Evolutionary conservation across 1,284 basidiomycete species (phyloP).

Genomic region (Ganoderma sinense): DNA sequence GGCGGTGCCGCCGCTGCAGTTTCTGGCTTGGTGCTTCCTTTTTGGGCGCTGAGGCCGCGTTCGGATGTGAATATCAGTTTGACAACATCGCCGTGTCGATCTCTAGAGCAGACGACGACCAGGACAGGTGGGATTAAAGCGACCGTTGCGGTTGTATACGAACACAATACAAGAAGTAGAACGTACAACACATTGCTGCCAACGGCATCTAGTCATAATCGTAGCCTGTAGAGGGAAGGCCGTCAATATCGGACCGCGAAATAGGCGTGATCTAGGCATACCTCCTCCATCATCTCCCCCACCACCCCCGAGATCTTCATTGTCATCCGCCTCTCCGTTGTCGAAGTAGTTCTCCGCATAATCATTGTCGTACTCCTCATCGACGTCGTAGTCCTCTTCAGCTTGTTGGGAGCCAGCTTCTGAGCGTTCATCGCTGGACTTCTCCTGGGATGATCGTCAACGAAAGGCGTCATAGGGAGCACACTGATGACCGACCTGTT

Average conservation of each 20-base stretch:
- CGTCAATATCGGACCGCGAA: neutral
- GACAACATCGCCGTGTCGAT: neutral
- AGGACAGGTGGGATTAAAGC: neutral
- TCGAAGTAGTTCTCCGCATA: slow-evolving; percentile 89
- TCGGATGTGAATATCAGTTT: neutral
- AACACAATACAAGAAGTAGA: neutral
- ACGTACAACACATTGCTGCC: slow-evolving; percentile 2
- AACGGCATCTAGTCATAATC: slow-evolving; percentile 38
- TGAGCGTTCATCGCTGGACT: slow-evolving; percentile 70
- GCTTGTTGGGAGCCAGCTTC: slow-evolving; percentile 66
- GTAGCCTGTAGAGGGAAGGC: slow-evolving; percentile 32
- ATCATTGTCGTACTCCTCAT: slow-evolving; percentile 87
- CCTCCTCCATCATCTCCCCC: slow-evolving; percentile 66
- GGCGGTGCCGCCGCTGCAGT: neutral
- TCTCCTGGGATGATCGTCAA: slow-evolving; percentile 52
- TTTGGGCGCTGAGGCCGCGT: neutral
- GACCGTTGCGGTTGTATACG: slow-evolving; percentile 2
- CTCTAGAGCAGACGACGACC: no score
- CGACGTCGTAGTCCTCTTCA: slow-evolving; percentile 81
- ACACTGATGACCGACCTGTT: slow-evolving; percentile 50
- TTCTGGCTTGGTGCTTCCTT: neutral
- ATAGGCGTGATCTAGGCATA: slow-evolving; percentile 16
- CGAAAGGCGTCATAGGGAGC: slow-evolving; percentile 7
- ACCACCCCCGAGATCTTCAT: slow-evolving; percentile 76
- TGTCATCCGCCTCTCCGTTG: slow-evolving; percentile 81